Evolutionary conservation across 345 rosid species (phyloP), one percentile per base, ranked within the genome.

Genomic region (Euphorbia pulcherrima): DNA sequence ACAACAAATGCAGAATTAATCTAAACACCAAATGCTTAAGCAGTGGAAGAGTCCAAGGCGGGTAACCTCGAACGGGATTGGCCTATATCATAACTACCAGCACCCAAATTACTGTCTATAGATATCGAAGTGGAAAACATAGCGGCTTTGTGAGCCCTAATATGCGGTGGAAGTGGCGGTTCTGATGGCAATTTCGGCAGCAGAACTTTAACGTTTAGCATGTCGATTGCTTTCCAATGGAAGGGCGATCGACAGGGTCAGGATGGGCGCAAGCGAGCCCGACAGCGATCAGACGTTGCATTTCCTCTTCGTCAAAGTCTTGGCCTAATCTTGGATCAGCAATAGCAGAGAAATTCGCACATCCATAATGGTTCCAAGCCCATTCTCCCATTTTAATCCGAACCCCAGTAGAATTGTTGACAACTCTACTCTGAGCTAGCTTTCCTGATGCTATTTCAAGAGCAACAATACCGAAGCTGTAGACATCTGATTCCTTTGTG

Each of bases 401-500:
- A 51, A 6, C 3, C 2, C 48, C 16, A 13, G 2, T 14, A 44
- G 48, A 5, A 8, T 9, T 18, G 20, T 17, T 18, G 2, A 24
- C 33, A 23, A 54, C 14, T 54, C 10, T 6, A 24, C 13, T 26
- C 0, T 24, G 27, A 55, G 11, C 61, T 27, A n/a, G 61, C 39
- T 29, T 29, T 17, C 61, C 61, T 3, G 37, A 21, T 12, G 78
- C 82, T 0, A 80, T 68, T 23, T 84, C 80, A 30, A 78, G 40
- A 0, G 73, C 69, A 10, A 80, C 82, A 0, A 79, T 24, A 1
- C 83, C 78, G 30, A 84, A 81, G 65, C 81, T 76, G 30, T 60
- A 78, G 2, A 80, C 68, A 33, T 77, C 81, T 0, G 79, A 67
- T 69, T 81, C 77, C n/a, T 75, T 71, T 24, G 72, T 79, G 1